These are phyloP conservation scores for Alternaria tenuissima DNA, from an alignment of 2,329 filamentous ascomycete species.

Conservation along the genomic window DNA sequence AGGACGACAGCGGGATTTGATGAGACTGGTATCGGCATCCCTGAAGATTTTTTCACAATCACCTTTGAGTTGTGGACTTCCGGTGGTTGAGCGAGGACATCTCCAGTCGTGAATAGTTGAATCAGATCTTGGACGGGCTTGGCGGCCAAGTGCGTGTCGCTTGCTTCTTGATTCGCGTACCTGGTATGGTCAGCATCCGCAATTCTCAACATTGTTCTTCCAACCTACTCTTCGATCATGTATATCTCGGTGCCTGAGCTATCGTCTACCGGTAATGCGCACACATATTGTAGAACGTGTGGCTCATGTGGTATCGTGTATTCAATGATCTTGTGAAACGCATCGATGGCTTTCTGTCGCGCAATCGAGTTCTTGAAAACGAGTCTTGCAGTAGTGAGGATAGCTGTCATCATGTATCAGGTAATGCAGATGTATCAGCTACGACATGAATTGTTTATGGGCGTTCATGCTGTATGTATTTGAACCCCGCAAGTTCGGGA, in stretches of 20 bases:
- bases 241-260: constrained; percentile 27
- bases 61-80: constrained; percentile 30
- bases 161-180: constrained; percentile 33
- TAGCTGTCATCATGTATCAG: constrained; percentile 19
- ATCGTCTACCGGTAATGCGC: constrained; percentile 31
- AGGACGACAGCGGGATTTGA: constrained; percentile 27
- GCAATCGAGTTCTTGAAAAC: constrained; percentile 26
- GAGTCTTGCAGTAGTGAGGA: constrained; percentile 32
- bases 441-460: background rate
- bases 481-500: constrained; percentile 21
- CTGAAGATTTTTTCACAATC: constrained; percentile 8
- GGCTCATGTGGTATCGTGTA: constrained; percentile 32
- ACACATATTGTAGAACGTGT: constrained; percentile 34
- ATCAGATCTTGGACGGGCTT: constrained; percentile 35
- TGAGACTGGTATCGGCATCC: background rate
- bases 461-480: background rate
- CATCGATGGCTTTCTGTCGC: constrained; percentile 23
- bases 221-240: constrained; percentile 36
- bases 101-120: constrained; percentile 27
- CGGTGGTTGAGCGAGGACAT: constrained; percentile 30
- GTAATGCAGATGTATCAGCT: rapidly evolving
- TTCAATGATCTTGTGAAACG: constrained; percentile 37
- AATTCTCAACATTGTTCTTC: background rate
- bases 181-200: background rate
- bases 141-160: constrained; percentile 30